Base-by-base conservation (phyloP, 495 filamentous ascomycete species). In the Lasiosphaeris hirsuta region DNA sequence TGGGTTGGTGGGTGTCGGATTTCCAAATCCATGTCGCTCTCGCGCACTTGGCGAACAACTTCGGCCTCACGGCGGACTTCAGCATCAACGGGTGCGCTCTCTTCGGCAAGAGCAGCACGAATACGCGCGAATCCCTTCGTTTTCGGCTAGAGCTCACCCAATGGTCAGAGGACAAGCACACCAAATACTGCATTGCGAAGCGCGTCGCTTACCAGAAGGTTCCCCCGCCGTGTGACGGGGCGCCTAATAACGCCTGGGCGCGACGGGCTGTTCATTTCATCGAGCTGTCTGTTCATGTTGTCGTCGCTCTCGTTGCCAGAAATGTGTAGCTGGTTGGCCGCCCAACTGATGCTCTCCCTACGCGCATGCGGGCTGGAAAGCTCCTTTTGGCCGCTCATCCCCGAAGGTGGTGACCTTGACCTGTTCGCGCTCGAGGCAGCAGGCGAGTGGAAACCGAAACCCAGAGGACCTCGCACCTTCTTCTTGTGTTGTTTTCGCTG, bases 91-190 rank as follows among this genome's bases (percentile, higher is more conserved):
- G 94, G 94, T 0, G 90, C 82, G 38, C 81, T 82, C 73, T 99
- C 94, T 71, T 97, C 94, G 48, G 86, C 77, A 1, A 99, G 81
- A 7, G 90, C 90, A 9, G 94, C 95, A 47, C 88, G 84, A 63
- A 99, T 95, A 3, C 94, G 87, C 2, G 92, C 90, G 71, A 97
- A 97, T 0, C 84, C 89, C 74, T 96, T 96, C 0, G 92, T 90
- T 75, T 99, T 99, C 13, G 94, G 94, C 88, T 79, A 48, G 9
- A 19, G 43, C 2, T 0, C 10, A 19, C 18, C 10, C 10, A 5
- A 19, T 23, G 30, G 15, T 13, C 3, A 30, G 43, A 30, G 43
- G 13, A 17, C 33, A 17, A 15, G 17, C 42, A 23, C n/a, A 45
- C n/a, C 6, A 33, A 4, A 8, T 11, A 36, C 3, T 30, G 14